Evolutionary conservation across 176 grass and related monocot genomes (phyloP), one percentile per base, ranked within the genome.

Genomic region (Oryza nivara): DNA sequence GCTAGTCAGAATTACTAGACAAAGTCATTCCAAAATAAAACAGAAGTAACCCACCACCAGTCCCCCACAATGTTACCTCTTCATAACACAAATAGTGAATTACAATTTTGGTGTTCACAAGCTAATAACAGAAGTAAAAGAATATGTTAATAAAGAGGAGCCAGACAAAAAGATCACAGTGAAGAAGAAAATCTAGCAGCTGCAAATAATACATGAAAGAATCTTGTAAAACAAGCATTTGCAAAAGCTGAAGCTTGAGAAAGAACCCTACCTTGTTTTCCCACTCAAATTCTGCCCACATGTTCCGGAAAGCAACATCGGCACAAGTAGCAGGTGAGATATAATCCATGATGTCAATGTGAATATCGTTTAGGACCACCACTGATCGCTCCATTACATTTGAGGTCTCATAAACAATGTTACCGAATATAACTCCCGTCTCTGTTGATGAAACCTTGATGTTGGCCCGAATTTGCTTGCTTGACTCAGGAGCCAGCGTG

Each of bases 291-390:
- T 93, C 88, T 22, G 88, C 88, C 92, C 92, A 93, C 92, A 93
- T 93, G 51, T 91, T 93, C 68, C 82, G 87, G 87, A 93, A 93
- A 85, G 92, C 73, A 69, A 93, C 88, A 80, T 90, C 85, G 86
- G 81, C 79, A 68, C 92, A 93, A 52, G 84, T 68, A 54, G 82
- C 88, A 38, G 92, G 88, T 73, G 88, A 93, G 68, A 93, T 93
- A 80, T 93, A 93, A 86, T 93, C 92, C 92, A 93, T 93, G 80
- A 93, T 93, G 70, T 93, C 92, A 44, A 93, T 93, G 81, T 93
- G 88, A 76, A 93, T 91, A 83, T 93, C 88, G 19, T 93, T 93
- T 34, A 93, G 85, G 64, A 93, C 88, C 7, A 93, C 88, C 54
- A 93, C 88, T 20, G 86, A 86, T 79, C 86, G 75, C 32, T 93